Evolutionary conservation across 805 yeast species (phyloP), one percentile per base, ranked within the genome.

Genomic region (Lipomyces sp.): DNA sequence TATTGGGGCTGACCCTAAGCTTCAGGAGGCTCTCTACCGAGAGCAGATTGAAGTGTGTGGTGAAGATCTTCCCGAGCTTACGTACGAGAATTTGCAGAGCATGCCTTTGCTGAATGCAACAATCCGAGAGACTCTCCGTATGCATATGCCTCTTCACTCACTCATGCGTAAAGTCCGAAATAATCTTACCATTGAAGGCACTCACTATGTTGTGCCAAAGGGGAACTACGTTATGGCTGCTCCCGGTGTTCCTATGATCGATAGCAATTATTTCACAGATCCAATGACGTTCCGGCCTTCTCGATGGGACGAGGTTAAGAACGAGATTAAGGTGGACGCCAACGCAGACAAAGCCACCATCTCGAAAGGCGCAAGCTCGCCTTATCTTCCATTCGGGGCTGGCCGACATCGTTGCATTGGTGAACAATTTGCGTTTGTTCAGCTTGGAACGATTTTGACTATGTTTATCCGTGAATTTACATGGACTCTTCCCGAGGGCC

Each of bases 361-460:
- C 70, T 87, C 97, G 57, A 95, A 95, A 81, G 99, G 98, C 80
- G 98, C 94, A 62, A 82, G 90, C 37, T 91, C 97, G 54, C 97
- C 98, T 66, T 95, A 92, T 80, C 86, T 95, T 77, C 99, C 99
- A 64, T 95, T 95, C 75, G 99, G 99, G 73, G 99, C 98, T 79
- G 99, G 99, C 73, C 90, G 99, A 84, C 99, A 95, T 79, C 90
- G 99, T 82, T 95, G 99, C 81, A 94, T 95, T 75, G 99, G 99
- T 77, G 99, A 95, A 80, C 98, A 94, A 78, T 95, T 95, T 81
- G 99, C 99, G 33, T 91, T 88, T 78, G 87, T 89, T 72, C 99
- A 95, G 83, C 85, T 95, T 71, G 97, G 97, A 59, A 87, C 95
- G 59, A 83, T 95, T 67, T 81, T 95, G 75, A 80, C 90, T 50